Evolutionary conservation across 805 yeast species (phyloP).

Genomic region (Zygosaccharomyces bailii): DNA sequence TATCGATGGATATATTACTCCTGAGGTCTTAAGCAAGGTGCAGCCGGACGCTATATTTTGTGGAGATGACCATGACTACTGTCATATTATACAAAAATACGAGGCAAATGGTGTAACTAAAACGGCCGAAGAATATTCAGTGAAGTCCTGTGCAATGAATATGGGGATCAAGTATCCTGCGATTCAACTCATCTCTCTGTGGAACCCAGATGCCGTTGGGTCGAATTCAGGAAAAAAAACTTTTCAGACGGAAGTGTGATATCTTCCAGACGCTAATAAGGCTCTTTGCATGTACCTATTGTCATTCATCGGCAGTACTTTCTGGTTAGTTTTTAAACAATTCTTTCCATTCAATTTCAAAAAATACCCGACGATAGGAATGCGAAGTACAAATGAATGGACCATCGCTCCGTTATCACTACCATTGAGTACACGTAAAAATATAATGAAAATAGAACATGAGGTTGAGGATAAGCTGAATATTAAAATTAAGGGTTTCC

Average conservation of each 20-base stretch:
- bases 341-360: slow-evolving; percentile 33
- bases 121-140: slow-evolving; percentile 70
- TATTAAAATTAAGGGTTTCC: slow-evolving; percentile 6
- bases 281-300: slow-evolving; percentile 39
- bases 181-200: slow-evolving; percentile 71
- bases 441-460: slow-evolving; percentile 5
- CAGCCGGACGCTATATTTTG: slow-evolving; percentile 71
- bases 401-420: slow-evolving; percentile 19
- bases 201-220: slow-evolving; percentile 39
- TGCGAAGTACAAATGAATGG: slow-evolving; percentile 9
- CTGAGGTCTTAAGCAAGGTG: slow-evolving; percentile 53
- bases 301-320: slow-evolving; percentile 22
- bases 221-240: slow-evolving; percentile 23
- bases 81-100: slow-evolving; percentile 62
- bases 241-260: slow-evolving; percentile 49
- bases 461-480: slow-evolving; percentile 9
- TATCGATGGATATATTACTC: slow-evolving; percentile 58
- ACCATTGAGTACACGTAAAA: slow-evolving; percentile 19
- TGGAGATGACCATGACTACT: slow-evolving; percentile 97
- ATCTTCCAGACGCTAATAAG: slow-evolving; percentile 52
- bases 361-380: slow-evolving; percentile 9
- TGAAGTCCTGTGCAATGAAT: slow-evolving; percentile 88
- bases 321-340: slow-evolving; percentile 24
- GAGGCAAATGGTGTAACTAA: slow-evolving; percentile 22
- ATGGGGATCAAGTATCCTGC: slow-evolving; percentile 88